Evolutionary conservation across 768 basidiomycete species (phyloP).

Genomic region (Podaxis mareebaensis): DNA sequence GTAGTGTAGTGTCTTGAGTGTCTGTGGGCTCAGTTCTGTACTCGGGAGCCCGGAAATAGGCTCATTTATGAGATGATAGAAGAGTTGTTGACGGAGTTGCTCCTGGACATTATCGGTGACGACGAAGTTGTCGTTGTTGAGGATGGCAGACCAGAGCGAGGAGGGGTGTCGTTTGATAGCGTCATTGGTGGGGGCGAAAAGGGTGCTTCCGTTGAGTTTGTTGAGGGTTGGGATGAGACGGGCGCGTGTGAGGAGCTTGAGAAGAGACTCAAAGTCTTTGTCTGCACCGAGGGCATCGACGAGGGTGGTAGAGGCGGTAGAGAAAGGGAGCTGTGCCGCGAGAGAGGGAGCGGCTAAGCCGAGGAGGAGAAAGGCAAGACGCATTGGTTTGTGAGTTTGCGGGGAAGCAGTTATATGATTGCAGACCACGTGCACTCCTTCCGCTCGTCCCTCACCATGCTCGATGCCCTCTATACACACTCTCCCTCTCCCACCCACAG

Average conservation of each 20-base stretch:
- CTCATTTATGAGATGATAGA: constrained; percentile 92
- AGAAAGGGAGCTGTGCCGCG: constrained; percentile 34
- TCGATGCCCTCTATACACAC: constrained; percentile 39
- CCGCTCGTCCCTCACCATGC: constrained; percentile 29
- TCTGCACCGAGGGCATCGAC: constrained; percentile 78
- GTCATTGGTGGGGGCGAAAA: constrained; percentile 96
- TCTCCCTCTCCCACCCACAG: constrained; percentile 52
- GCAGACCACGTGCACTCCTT: constrained; percentile 12
- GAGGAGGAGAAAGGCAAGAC: constrained; percentile 25
- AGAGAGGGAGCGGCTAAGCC: constrained; percentile 9
- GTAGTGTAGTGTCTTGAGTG: constrained; percentile 67
- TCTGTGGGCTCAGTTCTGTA: constrained; percentile 36
- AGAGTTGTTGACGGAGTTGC: constrained; percentile 83
- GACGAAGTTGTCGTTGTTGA: constrained; percentile 37
- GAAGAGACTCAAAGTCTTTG: constrained; percentile 73
- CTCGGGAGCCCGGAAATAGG: constrained; percentile 50
- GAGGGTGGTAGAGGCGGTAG: constrained; percentile 52
- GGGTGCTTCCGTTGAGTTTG: constrained; percentile 74
- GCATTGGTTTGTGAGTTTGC: constrained; percentile 5
- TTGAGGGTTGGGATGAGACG: constrained; percentile 92
- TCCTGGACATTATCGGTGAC: constrained; percentile 81
- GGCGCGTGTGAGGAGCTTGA: constrained; percentile 78
- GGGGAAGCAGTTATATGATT: background rate
- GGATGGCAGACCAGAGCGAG: constrained; percentile 37
- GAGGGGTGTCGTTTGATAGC: constrained; percentile 64